phyloP scores from a whole-genome alignment of 768 basidiomycete species.

The Suillus sp. region DNA sequence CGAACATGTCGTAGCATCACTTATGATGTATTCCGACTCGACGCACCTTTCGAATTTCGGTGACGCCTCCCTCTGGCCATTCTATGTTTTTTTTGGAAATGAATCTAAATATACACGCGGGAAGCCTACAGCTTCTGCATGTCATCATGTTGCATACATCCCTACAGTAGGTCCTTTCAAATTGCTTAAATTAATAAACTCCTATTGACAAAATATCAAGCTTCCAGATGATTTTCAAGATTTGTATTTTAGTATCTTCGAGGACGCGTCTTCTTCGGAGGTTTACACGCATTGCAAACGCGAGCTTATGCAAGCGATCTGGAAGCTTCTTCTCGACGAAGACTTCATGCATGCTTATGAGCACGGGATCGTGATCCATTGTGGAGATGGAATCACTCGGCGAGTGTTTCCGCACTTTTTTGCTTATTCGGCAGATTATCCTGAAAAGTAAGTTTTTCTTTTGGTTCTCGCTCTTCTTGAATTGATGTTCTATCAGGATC shows the following conservation, averaged over 20 bases:
- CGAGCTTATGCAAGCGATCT: not conserved
- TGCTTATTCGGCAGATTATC: constrained; percentile 29
- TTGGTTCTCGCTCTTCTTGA: not conserved
- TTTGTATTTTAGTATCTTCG: not conserved
- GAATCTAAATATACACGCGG: constrained; percentile 18
- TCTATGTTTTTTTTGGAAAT: constrained; percentile 22
- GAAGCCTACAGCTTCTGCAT: constrained; percentile 15
- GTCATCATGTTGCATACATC: constrained; percentile 19
- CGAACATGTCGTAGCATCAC: constrained; percentile 18
- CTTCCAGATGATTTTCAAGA: not conserved
- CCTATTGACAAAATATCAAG: not conserved
- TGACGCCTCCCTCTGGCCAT: constrained; percentile 19
- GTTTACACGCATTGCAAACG: not conserved
- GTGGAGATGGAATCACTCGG: not conserved
- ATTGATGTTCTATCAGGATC: constrained; percentile 10
- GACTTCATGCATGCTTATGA: not conserved
- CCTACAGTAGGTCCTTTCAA: constrained; percentile 11
- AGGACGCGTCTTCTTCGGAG: not conserved
- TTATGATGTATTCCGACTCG: constrained; percentile 28
- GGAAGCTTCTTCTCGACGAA: not conserved
- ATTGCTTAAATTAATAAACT: not conserved
- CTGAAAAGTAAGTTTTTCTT: constrained; percentile 15
- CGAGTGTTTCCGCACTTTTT: constrained; percentile 5
- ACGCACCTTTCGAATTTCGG: constrained; percentile 27
- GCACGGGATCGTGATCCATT: not conserved